Conservation (phyloP, 495 filamentous ascomycete genomes). For the Neurospora sp. region DNA sequence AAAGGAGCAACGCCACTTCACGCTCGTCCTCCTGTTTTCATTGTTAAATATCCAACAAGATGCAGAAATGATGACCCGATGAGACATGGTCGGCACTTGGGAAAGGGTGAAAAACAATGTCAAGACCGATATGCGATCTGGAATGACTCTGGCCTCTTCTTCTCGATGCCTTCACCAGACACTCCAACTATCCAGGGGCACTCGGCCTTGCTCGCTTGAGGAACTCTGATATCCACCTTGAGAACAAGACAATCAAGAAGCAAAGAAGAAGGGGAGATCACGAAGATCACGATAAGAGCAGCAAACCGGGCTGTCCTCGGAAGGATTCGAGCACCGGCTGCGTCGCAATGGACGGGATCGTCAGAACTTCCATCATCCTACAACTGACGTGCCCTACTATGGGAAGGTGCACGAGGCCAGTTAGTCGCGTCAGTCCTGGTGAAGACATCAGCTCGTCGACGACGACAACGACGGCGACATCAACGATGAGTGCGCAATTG, state of each 20-base stretch:
- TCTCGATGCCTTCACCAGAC: not conserved
- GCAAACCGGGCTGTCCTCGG: not conserved
- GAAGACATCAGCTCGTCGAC: too few species aligned
- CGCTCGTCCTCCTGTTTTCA: too few species aligned
- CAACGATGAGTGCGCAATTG: too few species aligned
- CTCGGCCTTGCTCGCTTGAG: not conserved
- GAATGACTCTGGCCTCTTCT: not conserved
- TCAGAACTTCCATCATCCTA: not conserved
- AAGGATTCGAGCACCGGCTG: not conserved
- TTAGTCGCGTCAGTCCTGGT: too few species aligned
- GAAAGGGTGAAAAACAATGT: not conserved
- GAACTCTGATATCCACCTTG: not conserved
- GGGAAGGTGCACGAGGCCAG: not conserved
- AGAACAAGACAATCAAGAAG: too few species aligned
- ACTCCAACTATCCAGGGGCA: not conserved
- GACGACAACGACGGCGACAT: too few species aligned
- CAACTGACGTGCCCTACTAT: not conserved
- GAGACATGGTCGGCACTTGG: not conserved
- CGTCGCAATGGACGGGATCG: not conserved
- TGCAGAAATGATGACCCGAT: too few species aligned
- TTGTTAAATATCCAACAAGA: too few species aligned
- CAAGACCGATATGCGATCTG: not conserved
- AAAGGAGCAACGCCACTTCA: too few species aligned
- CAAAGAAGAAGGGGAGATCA: too few species aligned
- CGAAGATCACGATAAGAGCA: not conserved